Evolutionary conservation across 768 basidiomycete genomes (phyloP), one percentile per base, ranked within the genome.

Genomic region (Mycena floridula): DNA sequence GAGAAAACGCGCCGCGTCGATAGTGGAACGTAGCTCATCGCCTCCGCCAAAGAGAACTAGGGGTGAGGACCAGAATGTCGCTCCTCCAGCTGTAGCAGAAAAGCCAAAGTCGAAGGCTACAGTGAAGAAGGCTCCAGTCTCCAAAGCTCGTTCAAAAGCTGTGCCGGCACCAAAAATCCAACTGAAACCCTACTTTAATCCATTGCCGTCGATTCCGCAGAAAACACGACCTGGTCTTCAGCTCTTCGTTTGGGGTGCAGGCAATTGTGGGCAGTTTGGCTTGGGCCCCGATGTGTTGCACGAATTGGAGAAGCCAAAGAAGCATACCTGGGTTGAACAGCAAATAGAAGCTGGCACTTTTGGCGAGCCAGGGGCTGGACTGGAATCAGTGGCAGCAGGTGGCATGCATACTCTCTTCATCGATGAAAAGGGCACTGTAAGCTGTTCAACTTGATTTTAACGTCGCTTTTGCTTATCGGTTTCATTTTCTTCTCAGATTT

Each of bases 181-280:
- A 44, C 44, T 59, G 11, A 76, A 73, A 51, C 77, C 81, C 3
- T 82, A 81, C 49, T 75, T 84, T 56, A 86, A 84, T 52, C 67
- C 77, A 7, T 68, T 90, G 3, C 88, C 85, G 13, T 62, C 68
- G 6, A 72, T 80, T 23, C 76, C 78, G 7, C 57, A 67, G 38
- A 74, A 77, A 45, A 54, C 68, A 37, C 75, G 81, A 36, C 91
- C 90, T 16, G 72, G 82, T 25, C 73, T 79, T 12, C 74, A 83
- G 32, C 70, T 93, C 15, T 95, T 93, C 51, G 83, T 78, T 7
- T 97, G 89, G 79, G 95, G 95, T 6, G 82, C 85, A 9, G 93
- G 92, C 22, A 93, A 95, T 63, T 91, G 92, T 67, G 94, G 93
- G 24, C 94, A 98, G 62, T 86, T 96, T 56, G 96, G 94, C 25